Evolutionary conservation across 2,329 filamentous ascomycete genomes (phyloP), one percentile per base, ranked within the genome.

Genomic region (Trichoderma afroharzianum): DNA sequence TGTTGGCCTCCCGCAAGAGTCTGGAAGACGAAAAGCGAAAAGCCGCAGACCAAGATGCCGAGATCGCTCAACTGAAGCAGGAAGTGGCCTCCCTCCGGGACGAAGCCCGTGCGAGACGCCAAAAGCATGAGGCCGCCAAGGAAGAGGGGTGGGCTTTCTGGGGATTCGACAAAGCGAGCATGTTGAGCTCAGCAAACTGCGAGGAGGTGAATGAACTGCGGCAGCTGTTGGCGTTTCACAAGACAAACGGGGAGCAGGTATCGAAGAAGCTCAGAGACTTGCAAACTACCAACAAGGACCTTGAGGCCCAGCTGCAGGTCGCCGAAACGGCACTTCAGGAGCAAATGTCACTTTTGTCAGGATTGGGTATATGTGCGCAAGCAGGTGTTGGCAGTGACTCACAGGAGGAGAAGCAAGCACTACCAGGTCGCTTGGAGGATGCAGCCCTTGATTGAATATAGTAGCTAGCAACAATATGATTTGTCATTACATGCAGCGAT

Each of bases 141-240:
- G 7, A 3, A n/a, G 39, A 47, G 18, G 18, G 4, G 33, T 36
- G 33, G 32, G 1, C 11, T 33, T 33, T 43, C 6, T 9, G 39
- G 39, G 39, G 3, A 47, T 8, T 47, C 18, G 18, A n/a, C 0
- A 8, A 11, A 47, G 9, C n/a, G n/a, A 50, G 43, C 4, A n/a
- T 21, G 43, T 11, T 50, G 9, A 2, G 1, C 43, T 50, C 43
- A 12, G 43, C 9, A 21, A 50, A 21, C 14, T 14, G 50, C 30
- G 63, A 68, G 53, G 57, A 68, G n/a, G 43, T 57, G 6, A 59
- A 63, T n/a, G 57, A 71, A 11, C 21, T 71, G 39, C 55, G n/a
- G 9, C 63, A 26, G 18, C 36, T 71, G 1, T 28, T 71, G 63
- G 70, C 30, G 12, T 71, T 71, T 39, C 63, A 71, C 62, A 62